Percentiles rank a stretch among this genome's conserved stretches.
Evolutionary conservation across 2,329 filamentous ascomycete species (phyloP).

Genomic region (Pseudogymnoascus sp.): DNA sequence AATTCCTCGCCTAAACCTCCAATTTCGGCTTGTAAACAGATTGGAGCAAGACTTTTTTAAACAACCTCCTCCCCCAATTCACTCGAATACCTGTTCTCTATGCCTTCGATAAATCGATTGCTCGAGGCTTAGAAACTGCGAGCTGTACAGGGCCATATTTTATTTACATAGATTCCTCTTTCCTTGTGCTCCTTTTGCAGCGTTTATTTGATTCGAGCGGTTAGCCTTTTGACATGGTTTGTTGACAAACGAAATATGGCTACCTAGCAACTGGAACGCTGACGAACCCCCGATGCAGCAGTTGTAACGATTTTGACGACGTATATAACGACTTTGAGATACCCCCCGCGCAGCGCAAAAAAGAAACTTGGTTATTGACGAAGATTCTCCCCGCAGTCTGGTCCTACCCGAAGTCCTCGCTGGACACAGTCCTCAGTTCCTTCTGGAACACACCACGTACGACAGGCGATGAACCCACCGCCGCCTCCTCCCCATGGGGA

Average conservation of each 20-base stretch:
- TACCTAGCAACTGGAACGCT: background rate
- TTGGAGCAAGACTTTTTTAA: background rate
- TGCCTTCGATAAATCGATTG: background rate
- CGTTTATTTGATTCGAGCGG: slow-evolving; percentile 1
- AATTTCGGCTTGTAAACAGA: background rate
- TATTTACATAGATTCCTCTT: background rate
- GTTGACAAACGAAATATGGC: background rate
- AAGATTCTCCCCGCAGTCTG: background rate
- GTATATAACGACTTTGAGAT: background rate
- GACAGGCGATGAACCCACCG: slow-evolving; percentile 36
- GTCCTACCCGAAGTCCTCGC: background rate
- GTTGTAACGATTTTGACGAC: background rate
- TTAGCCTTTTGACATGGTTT: slow-evolving; percentile 1
- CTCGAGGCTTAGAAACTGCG: background rate
- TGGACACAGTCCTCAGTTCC: background rate
- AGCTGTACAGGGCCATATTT: background rate
- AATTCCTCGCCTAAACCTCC: background rate
- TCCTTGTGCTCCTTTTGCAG: background rate
- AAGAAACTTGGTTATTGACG: background rate
- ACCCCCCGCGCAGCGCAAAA: background rate
- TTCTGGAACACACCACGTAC: slow-evolving; percentile 1
- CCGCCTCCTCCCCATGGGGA: slow-evolving; percentile 79
- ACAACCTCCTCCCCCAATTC: background rate
- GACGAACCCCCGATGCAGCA: background rate
- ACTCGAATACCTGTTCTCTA: background rate